Evolutionary conservation across 2,329 filamentous ascomycete species (phyloP), one percentile per base, ranked within the genome.

Genomic region (Ceratocystis huliohia): DNA sequence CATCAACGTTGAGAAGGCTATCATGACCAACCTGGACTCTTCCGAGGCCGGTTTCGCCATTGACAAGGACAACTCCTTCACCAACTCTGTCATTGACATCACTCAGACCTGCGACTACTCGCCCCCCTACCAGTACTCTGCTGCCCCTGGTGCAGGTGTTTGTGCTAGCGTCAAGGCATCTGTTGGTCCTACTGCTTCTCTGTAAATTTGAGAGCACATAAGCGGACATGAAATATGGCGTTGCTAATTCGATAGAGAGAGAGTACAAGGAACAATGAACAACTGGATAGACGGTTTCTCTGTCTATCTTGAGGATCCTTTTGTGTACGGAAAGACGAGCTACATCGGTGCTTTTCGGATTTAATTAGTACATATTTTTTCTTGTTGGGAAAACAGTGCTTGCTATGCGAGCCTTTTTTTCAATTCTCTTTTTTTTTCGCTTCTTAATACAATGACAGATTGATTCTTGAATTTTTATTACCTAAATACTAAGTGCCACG

Each of bases 1-100:
- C 70, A 74, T 75, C 46, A 77, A 75, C 67, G 75, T 76, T 53
- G 76, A 76, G 69, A 75, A 78, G 20, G 72, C 76, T 48, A 74
- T 76, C 66, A 72, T 75, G 20, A 76, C 74, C 25, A 71, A 76
- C 66, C 75, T 78, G 44, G 79, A 81, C 72, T 79, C 78, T 50
- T 73, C 75, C 13, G 72, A 77, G 59, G 73, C 72, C 1, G 79
- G 79, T 5, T 80, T 76, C 68, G 78, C 77, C 17, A 74, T 79
- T 37, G 71, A 75, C 28, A 73, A 70, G 7, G 74, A 78, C 69
- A 81, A 81, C 67, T 72, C 80, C 70, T 80, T 79, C 65, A 75
- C 68, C 33, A 73, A 75, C 69, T 74, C 72, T 63, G 71, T 71
- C n/a, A 74, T 70, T 13, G 69, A 70, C 5, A 76, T 76, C 64